Evolutionary conservation across 1,284 basidiomycete species (phyloP), one percentile per base, ranked within the genome.

Genomic region (Jaminaea rosea): DNA sequence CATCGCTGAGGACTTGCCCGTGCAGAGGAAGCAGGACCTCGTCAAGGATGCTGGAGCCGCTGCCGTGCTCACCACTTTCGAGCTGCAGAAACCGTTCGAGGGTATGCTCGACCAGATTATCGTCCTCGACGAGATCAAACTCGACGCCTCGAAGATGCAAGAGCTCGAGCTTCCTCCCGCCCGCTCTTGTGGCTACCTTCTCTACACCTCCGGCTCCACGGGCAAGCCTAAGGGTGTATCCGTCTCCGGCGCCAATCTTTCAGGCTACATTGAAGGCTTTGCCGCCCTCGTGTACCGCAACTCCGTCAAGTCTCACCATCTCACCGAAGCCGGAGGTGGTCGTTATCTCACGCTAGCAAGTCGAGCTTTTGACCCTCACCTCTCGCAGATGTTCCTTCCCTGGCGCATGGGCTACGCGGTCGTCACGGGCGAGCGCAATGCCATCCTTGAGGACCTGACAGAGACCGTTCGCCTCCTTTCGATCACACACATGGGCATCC

Each of bases 381-480:
- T 75, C n/a, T 52, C 67, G 21, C 72, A 75, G 56, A 60, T 68
- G 41, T 68, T 74, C 47, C 58, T 67, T 9, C 57, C 73, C 13
- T 46, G 73, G 36, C 52, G 62, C 1, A 52, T 62, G 9, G 74
- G 74, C 10, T 65, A 64, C 9, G 63, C 67, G 5, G 55, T 67
- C 36, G 65, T 67, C 26, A 71, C 63, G 1, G 68, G 68, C 27
- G 60, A 69, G 3, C 58, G 67, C 11, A 53, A 51, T 1, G 27
- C 57, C 28, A 51, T 73, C 10, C 59, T 72, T 36, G 57, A 59
- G 9, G 70, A 73, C 31, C 58, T 73, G n/a, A 62, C 58, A 27
- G 46, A 27, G 19, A 65, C 66, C 15, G 59, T 71, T 34, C 49
- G 52, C 1, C 50, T 49, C 15, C 58, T 68, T 26, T 50, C 55